Evolutionary conservation across 306 rosid genomes (phyloP), one percentile per base, ranked within the genome.

Genomic region (Amphicarpaea edgeworthii): DNA sequence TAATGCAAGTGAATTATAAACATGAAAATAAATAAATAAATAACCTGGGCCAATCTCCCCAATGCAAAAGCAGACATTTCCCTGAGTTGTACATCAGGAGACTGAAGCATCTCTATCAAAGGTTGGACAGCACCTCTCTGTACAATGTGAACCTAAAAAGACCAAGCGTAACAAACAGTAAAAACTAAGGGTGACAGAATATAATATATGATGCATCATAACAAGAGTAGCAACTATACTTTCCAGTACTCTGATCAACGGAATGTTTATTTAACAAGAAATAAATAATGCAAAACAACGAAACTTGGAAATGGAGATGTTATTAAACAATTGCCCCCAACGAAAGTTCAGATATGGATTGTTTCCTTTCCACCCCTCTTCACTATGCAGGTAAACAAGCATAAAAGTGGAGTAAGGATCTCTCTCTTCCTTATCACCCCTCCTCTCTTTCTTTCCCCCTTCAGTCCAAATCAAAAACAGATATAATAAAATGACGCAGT

Each of bases 21-120:
- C 53, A 65, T 16, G 12, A 70, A 17, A 34, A 16, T 0, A 5
- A 30, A 30, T 2, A 63, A 12, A 53, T 19, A 60, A 53, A 66
- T 75, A 65, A 95, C 99, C 99, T 95, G 97, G 55, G 99, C 99
- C 81, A 95, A 84, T 87, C 99, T 88, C 80, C 99, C 99, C 86
- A 95, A 80, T 5, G 99, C 99, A 85, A 95, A 95, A 80, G 99
- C 99, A 50, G 99, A 89, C 99, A 95, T 95, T 83, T 92, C 99
- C 79, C 91, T 89, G 64, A 95, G 92, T 70, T 95, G 99, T 17
- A 95, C 87, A 61, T 95, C 99, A 21, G 97, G 82, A 62, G 99
- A 95, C 69, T 90, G 96, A 77, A 95, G 99, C 99, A 95, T 95
- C 85, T 95, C 97, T 81, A 95, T 90, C 83, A 95, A 84, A 82